phyloP scores from a whole-genome alignment of 108 stramenopile genomes.

The Skeletonema potamos region DNA sequence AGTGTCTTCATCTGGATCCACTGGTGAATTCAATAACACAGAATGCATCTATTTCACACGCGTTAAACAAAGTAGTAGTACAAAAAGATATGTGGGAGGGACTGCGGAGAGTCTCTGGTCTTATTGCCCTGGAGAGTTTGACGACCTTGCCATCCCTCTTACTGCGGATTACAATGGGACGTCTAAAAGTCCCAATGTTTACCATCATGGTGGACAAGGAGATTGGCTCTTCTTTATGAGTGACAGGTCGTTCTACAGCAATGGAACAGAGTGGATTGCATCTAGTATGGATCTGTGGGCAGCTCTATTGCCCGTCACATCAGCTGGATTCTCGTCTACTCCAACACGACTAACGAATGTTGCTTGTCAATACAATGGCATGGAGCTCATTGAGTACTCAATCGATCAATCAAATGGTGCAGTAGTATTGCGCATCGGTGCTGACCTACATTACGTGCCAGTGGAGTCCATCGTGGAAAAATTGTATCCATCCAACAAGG shows the following conservation, averaged over 20 bases:
- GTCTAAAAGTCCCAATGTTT: slow-evolving; percentile 55
- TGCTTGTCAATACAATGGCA: slow-evolving; percentile 63
- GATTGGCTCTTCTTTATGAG: slow-evolving; percentile 62
- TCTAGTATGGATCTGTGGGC: slow-evolving; percentile 75
- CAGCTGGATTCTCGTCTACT: neutral
- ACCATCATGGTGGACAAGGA: slow-evolving; percentile 6
- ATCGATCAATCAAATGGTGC: slow-evolving; percentile 48
- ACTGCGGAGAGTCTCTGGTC: slow-evolving; percentile 70
- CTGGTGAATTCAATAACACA: too few species aligned
- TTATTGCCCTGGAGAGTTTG: slow-evolving; percentile 50
- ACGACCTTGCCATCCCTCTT: slow-evolving; percentile 31
- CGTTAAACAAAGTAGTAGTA: slow-evolving; percentile 53
- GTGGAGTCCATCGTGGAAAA: slow-evolving; percentile 14
- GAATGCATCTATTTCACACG: slow-evolving; percentile 71
- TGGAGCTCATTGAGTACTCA: slow-evolving; percentile 55
- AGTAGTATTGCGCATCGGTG: slow-evolving; percentile 63
- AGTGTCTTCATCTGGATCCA: too few species aligned
- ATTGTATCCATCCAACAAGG: neutral
- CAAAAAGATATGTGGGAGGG: slow-evolving; percentile 62
- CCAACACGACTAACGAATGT: slow-evolving; percentile 53
- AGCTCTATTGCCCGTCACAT: slow-evolving; percentile 28
- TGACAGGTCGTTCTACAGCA: slow-evolving; percentile 38
- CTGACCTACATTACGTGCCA: slow-evolving; percentile 59
- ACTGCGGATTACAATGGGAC: slow-evolving; percentile 61
- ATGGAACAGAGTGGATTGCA: slow-evolving; percentile 34